Evolutionary conservation across 2,329 filamentous ascomycete genomes (phyloP), one percentile per base, ranked within the genome.

Genomic region (Pezicula neosporulosa): DNA sequence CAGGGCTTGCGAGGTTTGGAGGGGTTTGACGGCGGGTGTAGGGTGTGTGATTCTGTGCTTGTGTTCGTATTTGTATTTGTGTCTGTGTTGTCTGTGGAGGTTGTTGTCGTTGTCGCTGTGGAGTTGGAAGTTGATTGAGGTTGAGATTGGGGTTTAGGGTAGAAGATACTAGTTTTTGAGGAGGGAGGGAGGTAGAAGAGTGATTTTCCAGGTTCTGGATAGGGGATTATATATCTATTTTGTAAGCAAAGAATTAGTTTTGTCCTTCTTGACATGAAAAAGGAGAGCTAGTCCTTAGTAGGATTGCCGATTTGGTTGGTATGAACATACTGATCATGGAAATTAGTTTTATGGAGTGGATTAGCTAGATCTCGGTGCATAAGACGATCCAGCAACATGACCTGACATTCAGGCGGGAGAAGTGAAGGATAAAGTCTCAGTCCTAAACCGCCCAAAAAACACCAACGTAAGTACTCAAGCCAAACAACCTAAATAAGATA

Each of bases 261-360:
- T 33, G 30, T 13, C 12, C 12, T 33, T 13, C 30, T 33, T 33
- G 30, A 33, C 8, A 33, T 33, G 6, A 24, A 24, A 24, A 24
- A 24, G 24, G 7, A 24, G 24, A 24, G 24, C 24, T 24, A 3
- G 21, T 21, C 21, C 21, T 21, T 21, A 21, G 21, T 3, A 21
- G 5, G 21, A 3, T 21, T 21, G 5, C 3, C 5, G 21, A 21
- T 21, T 21, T 21, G 21, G 21, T 5, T 5, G 5, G 21, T 21
- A 24, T 24, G 24, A 24, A 33, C 30, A 10, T 33, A 33, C 30
- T 33, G 30, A 9, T 33, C 30, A 13, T 33, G 88, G 21, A 97
- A 74, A 68, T 97, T 99, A 45, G 91, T 97, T 64, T 88, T 82
- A 68, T 97, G 91, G 3, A 74, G 67, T 2, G 84, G 82, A 57